Conservation (phyloP, 768 basidiomycete genomes). For the Tulasnella sp. region DNA sequence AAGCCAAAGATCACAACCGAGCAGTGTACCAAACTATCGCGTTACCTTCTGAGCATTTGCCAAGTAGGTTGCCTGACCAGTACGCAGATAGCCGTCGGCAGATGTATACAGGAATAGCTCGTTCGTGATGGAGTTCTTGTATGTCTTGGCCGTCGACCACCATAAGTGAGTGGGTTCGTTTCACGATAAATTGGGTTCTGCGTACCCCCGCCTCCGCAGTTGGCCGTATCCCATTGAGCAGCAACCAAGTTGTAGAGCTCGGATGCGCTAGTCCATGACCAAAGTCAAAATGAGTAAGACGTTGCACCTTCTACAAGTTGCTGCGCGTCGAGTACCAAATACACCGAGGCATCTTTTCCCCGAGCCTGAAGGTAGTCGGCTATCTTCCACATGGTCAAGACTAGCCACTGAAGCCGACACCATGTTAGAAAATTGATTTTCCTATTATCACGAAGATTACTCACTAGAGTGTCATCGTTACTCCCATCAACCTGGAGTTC, state of each 20-base stretch:
- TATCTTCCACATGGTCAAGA: slow-evolving; percentile 49
- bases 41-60: slow-evolving; percentile 40
- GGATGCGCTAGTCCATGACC: slow-evolving; percentile 35
- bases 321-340: slow-evolving; percentile 20
- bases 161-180: too few species aligned
- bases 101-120: slow-evolving; percentile 44
- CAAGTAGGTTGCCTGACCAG: slow-evolving; percentile 33
- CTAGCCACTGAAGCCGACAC: slow-evolving; percentile 37
- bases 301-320: background rate
- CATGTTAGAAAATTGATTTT: background rate
- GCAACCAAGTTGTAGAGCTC: slow-evolving; percentile 43
- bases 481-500: slow-evolving; percentile 35
- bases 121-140: slow-evolving; percentile 56
- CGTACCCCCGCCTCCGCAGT: slow-evolving; percentile 45
- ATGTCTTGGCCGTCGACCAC: slow-evolving; percentile 45
- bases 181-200: too few species aligned
- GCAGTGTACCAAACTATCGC: slow-evolving; percentile 25
- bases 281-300: background rate
- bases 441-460: slow-evolving; percentile 6
- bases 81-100: slow-evolving; percentile 37
- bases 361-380: slow-evolving; percentile 41
- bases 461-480: slow-evolving; percentile 45
- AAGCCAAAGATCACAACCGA: slow-evolving; percentile 16
- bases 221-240: slow-evolving; percentile 37
- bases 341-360: slow-evolving; percentile 25